Percentiles rank a stretch among this genome's conserved stretches.
Evolutionary conservation across 2,329 filamentous ascomycete species (phyloP).

Genomic region (Cladosporium cucumerinum): DNA sequence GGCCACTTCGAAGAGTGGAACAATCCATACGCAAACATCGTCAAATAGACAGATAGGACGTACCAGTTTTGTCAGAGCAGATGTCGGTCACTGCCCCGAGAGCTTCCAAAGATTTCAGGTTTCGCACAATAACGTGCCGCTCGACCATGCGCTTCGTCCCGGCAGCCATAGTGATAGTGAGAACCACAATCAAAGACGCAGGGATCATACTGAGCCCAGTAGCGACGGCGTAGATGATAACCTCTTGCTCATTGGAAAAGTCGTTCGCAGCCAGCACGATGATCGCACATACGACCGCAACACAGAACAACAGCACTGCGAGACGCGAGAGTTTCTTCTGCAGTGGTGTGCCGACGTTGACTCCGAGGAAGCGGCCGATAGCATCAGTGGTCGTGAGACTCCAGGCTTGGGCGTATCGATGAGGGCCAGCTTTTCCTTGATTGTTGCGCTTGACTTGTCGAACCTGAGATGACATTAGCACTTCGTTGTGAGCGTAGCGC

Average conservation of each 20-base stretch:
- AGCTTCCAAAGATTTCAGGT: conserved; percentile 64
- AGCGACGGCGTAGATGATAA: conserved; percentile 64
- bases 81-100: conserved; percentile 64
- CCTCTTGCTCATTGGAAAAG: conserved; percentile 50
- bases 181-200: conserved; percentile 44
- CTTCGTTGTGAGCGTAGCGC: no score
- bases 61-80: conserved; percentile 65
- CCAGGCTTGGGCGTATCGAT: conserved; percentile 47
- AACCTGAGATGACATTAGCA: conserved; percentile 37
- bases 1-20: not conserved
- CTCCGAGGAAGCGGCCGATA: conserved; percentile 61
- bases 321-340: conserved; percentile 84
- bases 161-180: conserved; percentile 47
- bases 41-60: not conserved
- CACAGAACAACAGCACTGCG: conserved; percentile 72
- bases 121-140: conserved; percentile 63
- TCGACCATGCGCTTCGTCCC: conserved; percentile 63
- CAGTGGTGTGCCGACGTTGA: conserved; percentile 74
- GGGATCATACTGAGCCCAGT: conserved; percentile 61
- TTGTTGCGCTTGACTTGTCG: conserved; percentile 40
- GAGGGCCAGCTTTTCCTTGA: conserved; percentile 32
- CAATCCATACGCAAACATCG: not conserved
- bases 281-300: conserved; percentile 67
- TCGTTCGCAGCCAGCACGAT: conserved; percentile 65
- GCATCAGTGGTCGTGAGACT: conserved; percentile 55